phyloP scores from a whole-genome alignment of 1,284 basidiomycete species.

The Albatrellus sp. region DNA sequence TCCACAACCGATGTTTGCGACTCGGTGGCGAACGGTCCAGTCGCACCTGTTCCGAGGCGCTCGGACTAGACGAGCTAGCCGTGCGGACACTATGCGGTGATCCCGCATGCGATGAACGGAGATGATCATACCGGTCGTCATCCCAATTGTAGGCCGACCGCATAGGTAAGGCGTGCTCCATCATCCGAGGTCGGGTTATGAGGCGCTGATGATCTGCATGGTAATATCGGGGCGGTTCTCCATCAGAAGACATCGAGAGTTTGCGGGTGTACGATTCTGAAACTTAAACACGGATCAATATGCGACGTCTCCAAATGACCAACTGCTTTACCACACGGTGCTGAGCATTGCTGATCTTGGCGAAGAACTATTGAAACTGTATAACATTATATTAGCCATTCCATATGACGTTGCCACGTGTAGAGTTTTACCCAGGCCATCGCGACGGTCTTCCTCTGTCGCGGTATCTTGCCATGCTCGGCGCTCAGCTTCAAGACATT shows the following conservation, averaged over 20 bases:
- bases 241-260: constrained; percentile 2
- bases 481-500: constrained; percentile 52
- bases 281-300: not conserved
- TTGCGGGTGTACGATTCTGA: constrained; percentile 4
- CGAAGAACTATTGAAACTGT: constrained; percentile 9
- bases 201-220: constrained; percentile 4
- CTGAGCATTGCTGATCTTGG: not conserved
- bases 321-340: not conserved
- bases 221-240: constrained; percentile 5
- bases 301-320: not conserved
- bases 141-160: constrained; percentile 11
- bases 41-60: constrained; percentile 3
- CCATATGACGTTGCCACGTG: not conserved
- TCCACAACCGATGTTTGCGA: constrained; percentile 12
- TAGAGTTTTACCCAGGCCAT: constrained; percentile 44
- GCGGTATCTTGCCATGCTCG: constrained; percentile 51
- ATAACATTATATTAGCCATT: not conserved
- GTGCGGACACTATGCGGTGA: constrained; percentile 9
- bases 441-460: constrained; percentile 54
- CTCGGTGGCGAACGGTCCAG: constrained; percentile 4
- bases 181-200: constrained; percentile 2
- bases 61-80: constrained; percentile 2
- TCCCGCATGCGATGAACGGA: constrained; percentile 1
- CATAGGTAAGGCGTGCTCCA: constrained; percentile 8
- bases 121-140: constrained; percentile 5